These are phyloP conservation scores for Metschnikowia lunata DNA, from an alignment of 805 yeast species.

Conservation along the genomic window DNA sequence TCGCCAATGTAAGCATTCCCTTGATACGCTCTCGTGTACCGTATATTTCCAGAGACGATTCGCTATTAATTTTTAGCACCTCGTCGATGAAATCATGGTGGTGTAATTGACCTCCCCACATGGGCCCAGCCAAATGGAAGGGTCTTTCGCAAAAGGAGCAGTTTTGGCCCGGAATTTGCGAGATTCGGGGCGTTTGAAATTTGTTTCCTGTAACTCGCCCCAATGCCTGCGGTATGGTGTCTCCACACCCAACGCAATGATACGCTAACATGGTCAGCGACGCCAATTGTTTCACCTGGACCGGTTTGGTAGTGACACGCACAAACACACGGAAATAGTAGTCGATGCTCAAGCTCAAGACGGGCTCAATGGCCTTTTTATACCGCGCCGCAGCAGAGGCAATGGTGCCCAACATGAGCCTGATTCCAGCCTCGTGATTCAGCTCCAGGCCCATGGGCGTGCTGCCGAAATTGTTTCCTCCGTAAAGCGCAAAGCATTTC, in stretches of 20 bases:
- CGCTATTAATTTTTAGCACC: constrained; percentile 52
- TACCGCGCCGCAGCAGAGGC: constrained; percentile 85
- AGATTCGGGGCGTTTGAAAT: constrained; percentile 49
- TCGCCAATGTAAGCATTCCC: constrained; percentile 89
- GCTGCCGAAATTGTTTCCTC: constrained; percentile 82
- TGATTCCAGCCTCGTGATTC: constrained; percentile 88
- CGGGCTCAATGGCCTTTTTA: constrained; percentile 82
- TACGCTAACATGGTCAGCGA: constrained; percentile 73
- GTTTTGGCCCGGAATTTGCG: constrained; percentile 56
- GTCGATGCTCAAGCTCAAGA: constrained; percentile 81
- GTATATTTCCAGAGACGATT: constrained; percentile 53
- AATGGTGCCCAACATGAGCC: constrained; percentile 75
- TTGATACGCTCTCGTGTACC: constrained; percentile 79
- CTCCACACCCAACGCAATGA: constrained; percentile 84
- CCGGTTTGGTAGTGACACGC: constrained; percentile 71
- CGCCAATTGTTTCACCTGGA: constrained; percentile 74
- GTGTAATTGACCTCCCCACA: constrained; percentile 88
- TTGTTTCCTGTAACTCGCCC: constrained; percentile 56
- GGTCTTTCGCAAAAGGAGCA: constrained; percentile 70
- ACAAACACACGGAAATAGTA: constrained; percentile 87
- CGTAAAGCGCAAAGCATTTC: constrained; percentile 90
- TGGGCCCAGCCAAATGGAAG: constrained; percentile 88
- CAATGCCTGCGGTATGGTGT: constrained; percentile 64
- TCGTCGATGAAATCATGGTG: constrained; percentile 59
- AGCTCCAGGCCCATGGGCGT: constrained; percentile 52